Conservation (phyloP, 176 grass and related monocot species). For the Poa annua region DNA sequence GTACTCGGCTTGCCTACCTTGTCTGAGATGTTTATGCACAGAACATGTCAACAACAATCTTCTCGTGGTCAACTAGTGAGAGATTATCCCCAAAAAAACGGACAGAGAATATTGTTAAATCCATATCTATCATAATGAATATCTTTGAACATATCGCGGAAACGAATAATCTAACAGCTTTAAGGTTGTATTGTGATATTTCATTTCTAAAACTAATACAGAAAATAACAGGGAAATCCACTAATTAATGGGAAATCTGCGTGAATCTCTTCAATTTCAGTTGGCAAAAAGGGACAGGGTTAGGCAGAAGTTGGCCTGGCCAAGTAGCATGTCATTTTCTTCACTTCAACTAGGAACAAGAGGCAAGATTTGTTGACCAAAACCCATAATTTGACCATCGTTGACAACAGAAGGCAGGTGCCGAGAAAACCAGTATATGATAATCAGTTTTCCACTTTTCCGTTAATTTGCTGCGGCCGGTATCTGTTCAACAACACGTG, state of each 20-base stretch:
- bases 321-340: conserved; percentile 52
- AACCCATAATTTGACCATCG: conserved; percentile 43
- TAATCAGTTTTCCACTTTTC: conserved; percentile 13
- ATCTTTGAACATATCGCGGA: not conserved
- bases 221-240: not conserved
- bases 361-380: conserved; percentile 42
- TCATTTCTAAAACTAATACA: conserved; percentile 1
- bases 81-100: not conserved
- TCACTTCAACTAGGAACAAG: not conserved
- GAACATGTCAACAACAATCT: conserved; percentile 32
- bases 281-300: conserved; percentile 23
- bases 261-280: conserved; percentile 20
- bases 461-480: conserved; percentile 4
- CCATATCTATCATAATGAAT: not conserved
- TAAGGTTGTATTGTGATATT: not conserved
- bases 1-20: conserved; percentile 33
- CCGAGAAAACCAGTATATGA: not conserved
- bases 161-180: not conserved
- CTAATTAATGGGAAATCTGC: not conserved
- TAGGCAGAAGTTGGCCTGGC: conserved; percentile 51
- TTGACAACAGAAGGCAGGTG: conserved; percentile 43
- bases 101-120: not conserved
- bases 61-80: conserved; percentile 15
- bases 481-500: conserved; percentile 38
- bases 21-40: conserved; percentile 11